phyloP scores from a whole-genome alignment of 805 yeast genomes.

The Lachancea lanzarotensis region DNA sequence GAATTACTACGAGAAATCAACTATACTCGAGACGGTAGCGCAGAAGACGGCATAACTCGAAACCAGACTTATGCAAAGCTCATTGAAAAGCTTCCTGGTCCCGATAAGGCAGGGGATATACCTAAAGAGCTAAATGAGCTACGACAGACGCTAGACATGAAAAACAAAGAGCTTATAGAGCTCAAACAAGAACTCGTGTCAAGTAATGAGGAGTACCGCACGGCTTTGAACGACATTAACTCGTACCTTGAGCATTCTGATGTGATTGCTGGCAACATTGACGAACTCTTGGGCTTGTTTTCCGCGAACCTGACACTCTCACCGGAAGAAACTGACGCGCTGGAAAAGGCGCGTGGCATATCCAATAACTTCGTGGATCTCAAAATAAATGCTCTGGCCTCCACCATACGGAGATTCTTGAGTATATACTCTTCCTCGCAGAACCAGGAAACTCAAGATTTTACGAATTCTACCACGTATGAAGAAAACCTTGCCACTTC shows the following conservation, averaged over 20 bases:
- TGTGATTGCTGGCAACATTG: conserved; percentile 17
- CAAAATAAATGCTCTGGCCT: conserved; percentile 24
- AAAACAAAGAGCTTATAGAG: conserved; percentile 21
- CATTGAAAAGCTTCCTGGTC: conserved; percentile 14
- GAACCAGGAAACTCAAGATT: not conserved
- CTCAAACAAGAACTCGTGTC: conserved; percentile 24
- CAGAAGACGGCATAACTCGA: conserved; percentile 5
- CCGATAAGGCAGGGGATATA: conserved; percentile 10
- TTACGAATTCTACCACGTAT: not conserved
- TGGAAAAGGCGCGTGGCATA: conserved; percentile 19
- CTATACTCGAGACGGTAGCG: conserved; percentile 1
- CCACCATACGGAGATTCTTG: conserved; percentile 15
- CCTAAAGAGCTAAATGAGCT: conserved; percentile 19
- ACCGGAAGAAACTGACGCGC: conserved; percentile 19
- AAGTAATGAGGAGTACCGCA: conserved; percentile 22
- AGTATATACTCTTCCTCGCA: not conserved
- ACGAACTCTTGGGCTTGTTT: conserved; percentile 16
- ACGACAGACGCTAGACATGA: conserved; percentile 13
- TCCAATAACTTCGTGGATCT: conserved; percentile 24
- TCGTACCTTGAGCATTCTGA: conserved; percentile 28
- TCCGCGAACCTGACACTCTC: conserved; percentile 15
- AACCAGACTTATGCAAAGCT: conserved; percentile 21
- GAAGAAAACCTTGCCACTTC: conserved; percentile 1
- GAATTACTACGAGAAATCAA: conserved; percentile 27
- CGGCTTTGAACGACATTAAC: conserved; percentile 25